Evolutionary conservation across 805 yeast species (phyloP), one percentile per base, ranked within the genome.

Genomic region (Yarrowia keelungensis): DNA sequence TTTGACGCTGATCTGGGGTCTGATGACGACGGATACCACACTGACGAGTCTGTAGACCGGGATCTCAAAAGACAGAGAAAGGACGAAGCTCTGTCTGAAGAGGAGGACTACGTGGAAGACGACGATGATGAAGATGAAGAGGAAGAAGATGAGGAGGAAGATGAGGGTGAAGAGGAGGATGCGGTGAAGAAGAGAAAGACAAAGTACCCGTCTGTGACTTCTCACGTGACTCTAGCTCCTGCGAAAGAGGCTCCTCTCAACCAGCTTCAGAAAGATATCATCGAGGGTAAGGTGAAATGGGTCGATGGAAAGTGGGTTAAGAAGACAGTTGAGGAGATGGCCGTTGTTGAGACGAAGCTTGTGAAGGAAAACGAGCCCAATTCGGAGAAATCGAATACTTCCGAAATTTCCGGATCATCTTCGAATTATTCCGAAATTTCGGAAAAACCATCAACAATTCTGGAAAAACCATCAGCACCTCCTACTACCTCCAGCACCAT

Each of bases 1-100:
- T 59, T 59, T 35, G 42, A 35, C 35, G 65, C 65, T 3, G 65
- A 59, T 45, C 19, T 59, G 51, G 65, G 65, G 1, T 35, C 43
- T 1, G 65, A 59, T 9, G 65, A 59, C 7, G 65, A 59, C 11
- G 65, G 65, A n/a, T 19, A 12, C 35, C 14, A 12, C 8, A 16
- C 32, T 0, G 4, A 12, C 16, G 59, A 53, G 14, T 7, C 16
- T 5, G 59, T 32, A 1, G 59, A 19, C 3, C 16, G 35, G 3
- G 45, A 53, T 3, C 36, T 39, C 14, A 53, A 53, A 10, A 39
- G 53, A 2, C 53, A 49, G 53, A 49, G 32, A 19, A 32, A n/a
- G n/a, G 35, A 46, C 19, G 53, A 32, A 10, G 36, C 4, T 3
- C 22, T 35, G 11, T 39, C 22, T 3, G 42, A 36, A 11, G 56